Evolutionary conservation across 2,329 filamentous ascomycete genomes (phyloP), one percentile per base, ranked within the genome.

Genomic region (Xylaria sp.): DNA sequence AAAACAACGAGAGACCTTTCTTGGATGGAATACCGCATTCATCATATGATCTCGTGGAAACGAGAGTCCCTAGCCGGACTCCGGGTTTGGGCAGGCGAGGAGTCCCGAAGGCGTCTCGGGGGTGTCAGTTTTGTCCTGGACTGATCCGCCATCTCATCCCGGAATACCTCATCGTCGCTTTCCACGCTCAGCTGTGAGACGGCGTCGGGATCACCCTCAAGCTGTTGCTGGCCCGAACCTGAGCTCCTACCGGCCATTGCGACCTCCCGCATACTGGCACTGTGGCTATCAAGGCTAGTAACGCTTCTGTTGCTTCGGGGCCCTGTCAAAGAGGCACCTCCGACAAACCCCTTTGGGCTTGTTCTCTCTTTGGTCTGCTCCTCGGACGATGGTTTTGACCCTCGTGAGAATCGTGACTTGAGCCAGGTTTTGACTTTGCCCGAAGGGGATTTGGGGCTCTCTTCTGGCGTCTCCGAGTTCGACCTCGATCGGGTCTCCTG

Each of bases 21-120:
- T 9, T 11, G 12, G 39, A 14, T 14, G 39, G 17, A 14, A 17
- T 11, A 42, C 12, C 8, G 19, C 17, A 3, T 32, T 47, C 3
- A 51, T 72, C 56, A 77, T 64, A 90, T 83, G 69, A 86, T 85
- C 79, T 91, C 89, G 56, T 81, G 81, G 71, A 91, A 91, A 72
- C 82, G 85, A 47, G 88, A 88, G 69, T 87, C 86, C 61, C 88
- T 80, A 4, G 79, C 83, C 0, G 87, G 86, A 75, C 86, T 89
- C 60, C 81, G 82, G 55, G 82, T 82, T 56, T 81, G 79, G n/a
- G 78, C 76, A 21, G 71, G 71, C 0, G 73, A 75, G 17, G 76
- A 72, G 12, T 81, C 80, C 39, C 71, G 74, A 7, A 84, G 77
- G 1, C 75, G 77, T 12, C 75, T 75, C 1, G 83, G 84, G 8